A percentile compares a stretch with the other conserved stretches of the same genome.
Evolutionary conservation across 331 rosid genomes (phyloP).

Genomic region (Saraca asoca): DNA sequence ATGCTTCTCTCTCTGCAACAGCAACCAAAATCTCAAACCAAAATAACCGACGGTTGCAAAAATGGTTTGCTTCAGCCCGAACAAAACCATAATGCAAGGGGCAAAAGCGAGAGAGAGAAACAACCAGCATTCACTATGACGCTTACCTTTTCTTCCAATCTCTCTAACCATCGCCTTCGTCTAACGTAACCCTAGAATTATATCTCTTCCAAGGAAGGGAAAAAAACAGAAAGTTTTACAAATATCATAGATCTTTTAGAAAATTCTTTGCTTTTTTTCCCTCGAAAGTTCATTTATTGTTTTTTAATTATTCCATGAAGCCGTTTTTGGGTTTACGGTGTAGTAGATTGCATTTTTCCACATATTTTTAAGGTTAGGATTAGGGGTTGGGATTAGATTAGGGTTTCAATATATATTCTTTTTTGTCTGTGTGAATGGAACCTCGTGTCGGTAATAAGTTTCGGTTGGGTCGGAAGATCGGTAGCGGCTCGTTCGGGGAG

Average conservation of each 20-base stretch:
- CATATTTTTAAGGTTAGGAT: too few relatives aligned
- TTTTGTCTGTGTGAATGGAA: constrained; percentile 56
- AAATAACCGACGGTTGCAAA: constrained; percentile 37
- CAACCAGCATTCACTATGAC: constrained; percentile 17
- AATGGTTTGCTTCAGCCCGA: constrained; percentile 11
- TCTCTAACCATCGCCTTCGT: neutral
- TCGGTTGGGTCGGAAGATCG: constrained; percentile 94
- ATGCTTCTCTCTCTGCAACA: neutral
- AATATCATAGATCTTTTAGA: constrained; percentile 33
- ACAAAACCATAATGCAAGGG: constrained; percentile 25
- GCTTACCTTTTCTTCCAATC: neutral
- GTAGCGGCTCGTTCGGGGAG: constrained; percentile 99
- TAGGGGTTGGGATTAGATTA: constrained; percentile 41
- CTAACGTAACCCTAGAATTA: constrained; percentile 46
- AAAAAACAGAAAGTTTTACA: constrained; percentile 11
- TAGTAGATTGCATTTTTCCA: too few relatives aligned
- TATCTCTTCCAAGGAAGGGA: neutral
- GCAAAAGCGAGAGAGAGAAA: constrained; percentile 21
- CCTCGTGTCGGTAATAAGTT: constrained; percentile 97
- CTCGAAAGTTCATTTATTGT: neutral
- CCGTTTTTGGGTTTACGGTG: neutral
- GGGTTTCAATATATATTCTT: constrained; percentile 48
- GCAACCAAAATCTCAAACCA: neutral
- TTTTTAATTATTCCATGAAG: constrained; percentile 5
- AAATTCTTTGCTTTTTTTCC: neutral